phyloP scores from a whole-genome alignment of 495 filamentous ascomycete species.

The Halenospora varia region DNA sequence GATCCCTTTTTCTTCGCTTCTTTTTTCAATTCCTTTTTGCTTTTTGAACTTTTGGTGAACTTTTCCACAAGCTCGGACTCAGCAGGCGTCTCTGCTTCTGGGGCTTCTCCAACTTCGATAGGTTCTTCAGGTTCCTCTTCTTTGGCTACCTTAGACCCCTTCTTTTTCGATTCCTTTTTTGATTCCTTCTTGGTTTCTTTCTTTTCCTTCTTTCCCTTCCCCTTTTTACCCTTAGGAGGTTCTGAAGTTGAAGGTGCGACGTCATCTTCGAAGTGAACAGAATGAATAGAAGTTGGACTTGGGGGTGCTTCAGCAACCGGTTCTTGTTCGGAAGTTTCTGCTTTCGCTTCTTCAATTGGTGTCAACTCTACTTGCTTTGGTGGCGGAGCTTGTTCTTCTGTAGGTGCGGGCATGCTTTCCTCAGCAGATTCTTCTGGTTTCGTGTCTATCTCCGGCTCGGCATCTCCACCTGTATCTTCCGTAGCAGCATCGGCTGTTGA shows the following conservation, averaged over 20 bases:
- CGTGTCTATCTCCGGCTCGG: not conserved
- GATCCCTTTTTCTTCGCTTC: constrained; percentile 13
- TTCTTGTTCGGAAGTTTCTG: not conserved
- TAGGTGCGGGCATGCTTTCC: not conserved
- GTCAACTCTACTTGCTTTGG: not conserved
- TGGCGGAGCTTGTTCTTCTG: not conserved
- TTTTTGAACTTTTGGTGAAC: not conserved
- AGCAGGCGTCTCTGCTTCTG: not conserved
- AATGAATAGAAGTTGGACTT: not conserved
- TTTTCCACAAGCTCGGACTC: not conserved
- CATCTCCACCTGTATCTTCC: not conserved
- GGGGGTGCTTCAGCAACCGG: not conserved
- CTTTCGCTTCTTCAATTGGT: not conserved
- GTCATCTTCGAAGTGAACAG: not conserved
- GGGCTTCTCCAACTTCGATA: constrained; percentile 1
- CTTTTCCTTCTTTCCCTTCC: not conserved
- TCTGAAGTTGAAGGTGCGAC: not conserved
- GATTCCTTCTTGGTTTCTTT: constrained; percentile 19
- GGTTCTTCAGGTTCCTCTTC: constrained; percentile 9
- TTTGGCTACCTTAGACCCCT: not conserved
- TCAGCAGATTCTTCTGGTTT: not conserved
- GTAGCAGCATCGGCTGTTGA: not conserved
- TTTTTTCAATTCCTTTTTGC: constrained; percentile 23
- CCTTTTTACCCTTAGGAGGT: not conserved
- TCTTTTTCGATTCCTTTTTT: constrained; percentile 17